A percentile compares a stretch with the other conserved stretches of the same genome.
These are phyloP conservation scores for Sordariomycetes sp. DNA, from an alignment of 2,329 filamentous ascomycete species.

Conservation along the genomic window DNA sequence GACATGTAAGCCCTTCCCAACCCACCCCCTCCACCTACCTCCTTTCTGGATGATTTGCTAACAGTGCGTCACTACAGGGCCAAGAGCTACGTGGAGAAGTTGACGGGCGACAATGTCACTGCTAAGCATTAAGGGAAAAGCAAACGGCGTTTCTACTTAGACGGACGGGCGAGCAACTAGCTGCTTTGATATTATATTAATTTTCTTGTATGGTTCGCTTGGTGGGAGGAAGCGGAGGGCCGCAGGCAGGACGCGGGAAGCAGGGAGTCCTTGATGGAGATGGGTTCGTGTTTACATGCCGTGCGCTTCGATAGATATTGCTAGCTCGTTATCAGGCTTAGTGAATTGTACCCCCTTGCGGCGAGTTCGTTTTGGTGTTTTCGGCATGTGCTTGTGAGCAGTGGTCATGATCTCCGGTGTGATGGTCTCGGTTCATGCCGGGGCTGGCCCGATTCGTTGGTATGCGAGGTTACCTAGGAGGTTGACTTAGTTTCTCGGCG, in stretches of 20 bases:
- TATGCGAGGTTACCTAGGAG: no score
- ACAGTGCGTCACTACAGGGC: constrained; percentile 33
- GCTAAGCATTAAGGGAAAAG: constrained; percentile 48
- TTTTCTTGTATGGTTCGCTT: neutral
- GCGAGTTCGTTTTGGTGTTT: no score
- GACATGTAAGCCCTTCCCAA: constrained; percentile 66
- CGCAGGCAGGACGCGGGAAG: neutral
- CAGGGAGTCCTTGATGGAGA: no score
- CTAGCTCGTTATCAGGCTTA: no score
- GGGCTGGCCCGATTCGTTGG: no score
- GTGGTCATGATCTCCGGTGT: no score
- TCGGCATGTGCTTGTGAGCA: no score
- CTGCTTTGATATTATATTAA: neutral
- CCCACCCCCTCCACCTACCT: neutral
- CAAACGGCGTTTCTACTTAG: constrained; percentile 5
- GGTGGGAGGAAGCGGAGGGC: neutral
- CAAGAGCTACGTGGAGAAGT: constrained; percentile 55
- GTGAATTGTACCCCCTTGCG: no score
- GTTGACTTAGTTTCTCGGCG: no score
- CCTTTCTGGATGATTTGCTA: constrained; percentile 11
- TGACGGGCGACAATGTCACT: constrained; percentile 53
- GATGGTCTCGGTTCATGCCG: no score
- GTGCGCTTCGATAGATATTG: no score
- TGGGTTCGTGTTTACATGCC: no score
- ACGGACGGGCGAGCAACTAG: neutral